phyloP scores from a whole-genome alignment of 805 yeast genomes.

The Debaryomyces prosopidis region DNA sequence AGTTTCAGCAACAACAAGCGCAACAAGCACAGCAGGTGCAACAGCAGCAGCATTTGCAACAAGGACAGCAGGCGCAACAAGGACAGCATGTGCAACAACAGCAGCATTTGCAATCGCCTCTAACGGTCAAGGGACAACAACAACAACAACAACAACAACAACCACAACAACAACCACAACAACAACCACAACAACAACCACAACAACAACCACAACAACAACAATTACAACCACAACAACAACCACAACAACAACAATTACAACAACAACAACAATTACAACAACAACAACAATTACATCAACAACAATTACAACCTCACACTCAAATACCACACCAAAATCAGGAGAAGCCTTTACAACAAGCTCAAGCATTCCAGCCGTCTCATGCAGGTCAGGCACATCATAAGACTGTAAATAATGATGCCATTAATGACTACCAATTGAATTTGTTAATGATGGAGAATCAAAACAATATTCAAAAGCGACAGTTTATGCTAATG shows the following conservation, averaged over 20 bases:
- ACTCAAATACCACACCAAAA: constrained; percentile 5
- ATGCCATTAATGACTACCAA: constrained; percentile 23
- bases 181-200: neutral
- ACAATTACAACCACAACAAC: neutral
- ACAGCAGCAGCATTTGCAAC: constrained; percentile 9
- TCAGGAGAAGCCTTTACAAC: constrained; percentile 4
- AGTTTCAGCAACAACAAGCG: constrained; percentile 7
- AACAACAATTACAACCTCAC: constrained; percentile 1
- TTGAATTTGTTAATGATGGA: constrained; percentile 18
- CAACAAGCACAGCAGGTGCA: constrained; percentile 8
- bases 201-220: neutral
- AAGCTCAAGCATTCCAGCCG: constrained; percentile 3
- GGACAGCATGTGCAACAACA: neutral
- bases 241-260: constrained; percentile 13
- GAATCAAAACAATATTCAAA: constrained; percentile 18
- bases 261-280: constrained; percentile 14
- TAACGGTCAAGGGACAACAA: constrained; percentile 3
- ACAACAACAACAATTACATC: constrained; percentile 3
- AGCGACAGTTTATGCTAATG: constrained; percentile 14
- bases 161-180: neutral
- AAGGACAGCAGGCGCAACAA: constrained; percentile 5
- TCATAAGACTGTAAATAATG: constrained; percentile 3
- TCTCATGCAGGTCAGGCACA: constrained; percentile 2
- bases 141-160: constrained; percentile 1
- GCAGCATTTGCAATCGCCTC: constrained; percentile 7